Evolutionary conservation across 192 early-diverging fungal species (phyloP).

Genomic region (Podila horticola): DNA sequence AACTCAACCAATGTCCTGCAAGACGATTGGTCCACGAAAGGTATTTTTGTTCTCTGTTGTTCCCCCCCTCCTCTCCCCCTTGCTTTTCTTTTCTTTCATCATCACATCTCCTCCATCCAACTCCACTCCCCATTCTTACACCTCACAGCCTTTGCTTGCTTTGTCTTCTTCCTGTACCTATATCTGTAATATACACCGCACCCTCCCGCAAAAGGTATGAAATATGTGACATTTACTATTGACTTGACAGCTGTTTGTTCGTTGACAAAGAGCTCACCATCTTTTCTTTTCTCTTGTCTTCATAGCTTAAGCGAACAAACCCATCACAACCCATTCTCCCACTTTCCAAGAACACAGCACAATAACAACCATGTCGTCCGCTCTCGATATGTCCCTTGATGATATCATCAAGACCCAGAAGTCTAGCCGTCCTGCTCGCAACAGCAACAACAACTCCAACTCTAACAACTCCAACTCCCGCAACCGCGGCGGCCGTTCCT

Average conservation of each 20-base stretch:
- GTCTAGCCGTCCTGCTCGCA: constrained; percentile 15
- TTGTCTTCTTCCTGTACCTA: too few species aligned
- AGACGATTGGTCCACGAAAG: too few species aligned
- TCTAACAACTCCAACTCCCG: background rate
- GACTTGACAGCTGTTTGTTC: too few species aligned
- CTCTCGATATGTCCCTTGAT: constrained; percentile 52
- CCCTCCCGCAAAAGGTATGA: too few species aligned
- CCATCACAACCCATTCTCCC: background rate
- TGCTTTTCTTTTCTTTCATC: background rate
- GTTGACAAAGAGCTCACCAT: too few species aligned
- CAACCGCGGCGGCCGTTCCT: constrained; percentile 8
- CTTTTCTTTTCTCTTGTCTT: background rate
- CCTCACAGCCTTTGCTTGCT: background rate
- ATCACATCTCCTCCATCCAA: background rate
- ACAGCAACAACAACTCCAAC: constrained; percentile 20
- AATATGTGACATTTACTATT: too few species aligned
- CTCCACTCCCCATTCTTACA: background rate
- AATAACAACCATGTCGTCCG: constrained; percentile 23
- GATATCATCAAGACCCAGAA: constrained; percentile 47
- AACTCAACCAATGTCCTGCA: too few species aligned
- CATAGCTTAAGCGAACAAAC: too few species aligned
- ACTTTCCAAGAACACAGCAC: background rate
- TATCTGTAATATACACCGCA: too few species aligned
- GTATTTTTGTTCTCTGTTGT: background rate
- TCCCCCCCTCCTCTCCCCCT: background rate